Evolutionary conservation across 2,329 filamentous ascomycete species (phyloP).

Genomic region (Fusarium continuum): DNA sequence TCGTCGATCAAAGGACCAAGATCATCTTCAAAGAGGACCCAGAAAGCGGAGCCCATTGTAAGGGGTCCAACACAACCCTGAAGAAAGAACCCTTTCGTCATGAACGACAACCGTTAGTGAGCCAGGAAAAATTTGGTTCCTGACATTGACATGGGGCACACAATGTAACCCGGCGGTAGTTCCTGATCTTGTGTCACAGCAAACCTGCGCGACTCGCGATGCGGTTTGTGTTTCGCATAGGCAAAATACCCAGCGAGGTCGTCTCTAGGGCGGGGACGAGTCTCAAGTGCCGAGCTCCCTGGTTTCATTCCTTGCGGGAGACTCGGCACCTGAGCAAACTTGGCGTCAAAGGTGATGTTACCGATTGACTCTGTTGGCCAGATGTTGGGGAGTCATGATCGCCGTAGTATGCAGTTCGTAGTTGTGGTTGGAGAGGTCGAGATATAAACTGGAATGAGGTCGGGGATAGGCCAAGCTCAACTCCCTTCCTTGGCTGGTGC

Average conservation of each 20-base stretch:
- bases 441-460: not conserved
- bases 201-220: not conserved
- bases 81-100: slow-evolving; percentile 7
- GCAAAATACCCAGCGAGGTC: not conserved
- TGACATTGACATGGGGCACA: slow-evolving; percentile 4
- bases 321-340: not conserved
- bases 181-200: slow-evolving; percentile 11
- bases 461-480: not conserved
- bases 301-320: not conserved
- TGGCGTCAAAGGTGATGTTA: not conserved
- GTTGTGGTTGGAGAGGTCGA: not conserved
- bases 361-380: not conserved
- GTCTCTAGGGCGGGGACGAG: not conserved
- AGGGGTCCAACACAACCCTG: slow-evolving; percentile 25
- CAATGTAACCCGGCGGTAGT: not conserved
- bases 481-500: not conserved
- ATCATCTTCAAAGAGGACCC: not conserved
- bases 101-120: not conserved
- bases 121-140: slow-evolving; percentile 12
- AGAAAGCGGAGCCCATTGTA: slow-evolving; percentile 9
- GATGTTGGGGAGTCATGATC: not conserved
- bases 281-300: slow-evolving; percentile 11
- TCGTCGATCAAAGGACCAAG: slow-evolving; percentile 5
- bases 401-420: not conserved
- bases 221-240: slow-evolving; percentile 25